Base-by-base conservation (phyloP, 257 asterid genomes). In the Ilex aquifolium region DNA sequence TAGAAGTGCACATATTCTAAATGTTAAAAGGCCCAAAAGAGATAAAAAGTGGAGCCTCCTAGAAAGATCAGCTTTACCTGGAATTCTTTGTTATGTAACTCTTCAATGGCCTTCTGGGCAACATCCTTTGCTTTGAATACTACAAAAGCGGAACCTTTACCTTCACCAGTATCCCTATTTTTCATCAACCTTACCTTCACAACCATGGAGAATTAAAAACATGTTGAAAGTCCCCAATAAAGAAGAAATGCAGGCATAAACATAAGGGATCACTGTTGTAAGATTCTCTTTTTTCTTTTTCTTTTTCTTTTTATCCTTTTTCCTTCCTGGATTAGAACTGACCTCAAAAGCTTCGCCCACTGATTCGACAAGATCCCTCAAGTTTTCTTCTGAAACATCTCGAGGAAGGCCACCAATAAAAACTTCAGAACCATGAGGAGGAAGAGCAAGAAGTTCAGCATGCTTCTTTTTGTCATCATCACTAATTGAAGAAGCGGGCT, bases 121-220 rank as follows among this genome's bases (percentile, higher is more conserved):
- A 77, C 82, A 60, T 91, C 95, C 74, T 77, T 85, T 17, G 90
- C 31, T 59, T 29, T 55, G 49, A 60, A 91, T 57, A 92, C 95
- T 57, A 91, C 98, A 83, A 91, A 91, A 63, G 98, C 95, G 76
- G 86, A 91, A 46, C 98, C 98, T 78, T 88, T 91, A 78, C 90
- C 86, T 83, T 91, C 96, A 61, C 98, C 98, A 58, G 96, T 91
- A 74, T 86, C 96, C 79, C 84, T 83, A 74, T 91, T 88, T 74
- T 80, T 88, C 95, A 88, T 74, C 56, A 91, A 75, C 70, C 96
- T 85, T 64, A 91, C 70, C 98, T 91, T 96, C 75, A 49, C 14
- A 49, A 49, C 14, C 54, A 49, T 2, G 42, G 42, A 36, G 42
- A 49, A 49, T 11, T 11, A 49, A 49, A 49, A 49, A 11, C 54